Evolutionary conservation across 495 filamentous ascomycete species (phyloP), one percentile per base, ranked within the genome.

Genomic region (Trichoderma asperelloides): DNA sequence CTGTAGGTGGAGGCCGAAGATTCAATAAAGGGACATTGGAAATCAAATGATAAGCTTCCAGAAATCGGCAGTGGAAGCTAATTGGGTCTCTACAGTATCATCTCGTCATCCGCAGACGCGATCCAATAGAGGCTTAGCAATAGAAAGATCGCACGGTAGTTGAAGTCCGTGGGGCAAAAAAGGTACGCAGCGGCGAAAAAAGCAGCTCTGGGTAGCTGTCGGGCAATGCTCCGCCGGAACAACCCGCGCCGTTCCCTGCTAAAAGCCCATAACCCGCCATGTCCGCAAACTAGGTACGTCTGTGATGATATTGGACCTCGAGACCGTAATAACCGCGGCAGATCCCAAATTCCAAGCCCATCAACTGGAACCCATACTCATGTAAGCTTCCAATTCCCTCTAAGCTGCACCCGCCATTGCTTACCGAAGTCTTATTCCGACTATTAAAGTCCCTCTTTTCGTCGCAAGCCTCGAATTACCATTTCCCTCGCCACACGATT

Each of bases 191-290:
- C n/a, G 43, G 43, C 43, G 43, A 47, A 18, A 27, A 30, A 25
- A 21, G 27, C 55, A 60, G 55, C 55, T 27, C 55, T 60, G 18
- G 16, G 9, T 3, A 60, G 55, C 55, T 60, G 23, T 27, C 55
- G 55, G 55, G 55, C 27, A 16, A 60, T 60, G 25, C 55, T 28
- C 23, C 23, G 55, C 55, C 55, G 55, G 55, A 60, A 60, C 55
- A 60, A 60, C 55, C 55, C 55, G 55, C 43, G 15, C 43, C 43
- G 33, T 8, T 37, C 9, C 9, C 33, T 7, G 33, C 33, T 37
- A 37, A 37, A 37, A 37, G 43, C 43, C 43, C 43, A 18, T 60
- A 60, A 60, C 27, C 55, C 55, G 55, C 55, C 49, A 21, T 55
- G 49, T 25, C 49, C 55, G 55, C 55, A 27, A 30, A 60, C 55